These are phyloP conservation scores for Curvularia eragrostidis DNA, from an alignment of 2,329 filamentous ascomycete species.

Conservation along the genomic window DNA sequence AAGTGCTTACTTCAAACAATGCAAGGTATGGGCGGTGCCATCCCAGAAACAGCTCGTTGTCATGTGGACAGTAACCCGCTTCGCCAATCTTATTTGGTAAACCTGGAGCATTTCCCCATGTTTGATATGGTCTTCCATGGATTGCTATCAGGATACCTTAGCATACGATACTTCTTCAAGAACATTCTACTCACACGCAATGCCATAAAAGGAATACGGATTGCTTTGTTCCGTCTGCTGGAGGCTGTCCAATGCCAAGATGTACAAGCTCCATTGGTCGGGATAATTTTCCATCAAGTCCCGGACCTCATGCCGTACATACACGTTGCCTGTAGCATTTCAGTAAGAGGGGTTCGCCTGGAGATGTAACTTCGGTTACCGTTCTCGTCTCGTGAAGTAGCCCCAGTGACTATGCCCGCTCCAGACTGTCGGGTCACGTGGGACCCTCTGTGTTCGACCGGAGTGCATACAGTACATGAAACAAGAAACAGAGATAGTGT, in stretches of 20 bases:
- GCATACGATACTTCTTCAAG: not conserved
- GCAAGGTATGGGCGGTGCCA: conserved; percentile 86
- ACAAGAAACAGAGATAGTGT: conserved; percentile 11
- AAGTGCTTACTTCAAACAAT: conserved; percentile 60
- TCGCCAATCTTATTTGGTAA: conserved; percentile 41
- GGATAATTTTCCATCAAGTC: conserved; percentile 64
- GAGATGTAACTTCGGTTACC: conserved; percentile 4
- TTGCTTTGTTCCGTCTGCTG: conserved; percentile 69
- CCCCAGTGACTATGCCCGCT: conserved; percentile 27
- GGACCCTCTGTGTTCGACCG: not conserved
- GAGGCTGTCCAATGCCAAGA: conserved; percentile 75
- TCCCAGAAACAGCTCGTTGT: conserved; percentile 76
- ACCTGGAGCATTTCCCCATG: conserved; percentile 41
- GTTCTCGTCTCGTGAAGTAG: conserved; percentile 29
- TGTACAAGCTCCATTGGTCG: conserved; percentile 76
- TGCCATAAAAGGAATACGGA: conserved; percentile 75
- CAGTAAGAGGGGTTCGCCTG: not conserved
- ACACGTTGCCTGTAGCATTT: conserved; percentile 33
- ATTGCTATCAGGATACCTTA: conserved; percentile 32
- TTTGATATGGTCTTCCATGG: conserved; percentile 48
- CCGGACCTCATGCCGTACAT: conserved; percentile 69
- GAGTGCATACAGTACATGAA: conserved; percentile 16
- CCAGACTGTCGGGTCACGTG: conserved; percentile 7
- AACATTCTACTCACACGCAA: conserved; percentile 66
- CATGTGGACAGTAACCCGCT: conserved; percentile 77